Percentiles rank a stretch among this genome's conserved stretches.
Conservation (phyloP, 2,329 filamentous ascomycete genomes). For the Penicillium occitanis region DNA sequence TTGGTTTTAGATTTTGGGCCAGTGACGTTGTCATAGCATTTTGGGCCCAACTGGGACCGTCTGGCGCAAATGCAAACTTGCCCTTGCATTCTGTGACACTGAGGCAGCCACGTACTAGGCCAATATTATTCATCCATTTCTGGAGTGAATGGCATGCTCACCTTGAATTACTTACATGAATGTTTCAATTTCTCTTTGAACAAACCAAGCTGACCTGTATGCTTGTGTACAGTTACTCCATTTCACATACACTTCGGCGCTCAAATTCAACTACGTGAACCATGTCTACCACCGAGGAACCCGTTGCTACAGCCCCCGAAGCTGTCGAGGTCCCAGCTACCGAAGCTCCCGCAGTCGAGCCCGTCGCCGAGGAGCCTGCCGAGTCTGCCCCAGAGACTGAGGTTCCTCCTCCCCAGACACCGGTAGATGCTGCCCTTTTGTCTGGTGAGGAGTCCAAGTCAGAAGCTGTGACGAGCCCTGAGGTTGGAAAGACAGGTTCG, state of each 20-base stretch:
- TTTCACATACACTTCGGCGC: neutral
- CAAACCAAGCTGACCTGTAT: neutral
- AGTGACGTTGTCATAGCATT: neutral
- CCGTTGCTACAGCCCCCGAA: conserved; percentile 28
- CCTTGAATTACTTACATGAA: neutral
- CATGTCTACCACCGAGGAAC: conserved; percentile 29
- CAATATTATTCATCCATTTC: neutral
- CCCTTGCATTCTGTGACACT: conserved; percentile 6
- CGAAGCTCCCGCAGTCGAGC: conserved; percentile 8
- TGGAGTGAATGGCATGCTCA: neutral
- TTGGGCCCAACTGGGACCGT: neutral
- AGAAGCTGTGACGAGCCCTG: conserved; percentile 35
- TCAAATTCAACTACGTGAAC: neutral
- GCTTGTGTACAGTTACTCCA: conserved; percentile 1
- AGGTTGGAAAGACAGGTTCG: conserved; percentile 37
- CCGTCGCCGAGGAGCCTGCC: conserved; percentile 10
- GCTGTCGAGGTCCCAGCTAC: conserved; percentile 28
- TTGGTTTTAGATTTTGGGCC: neutral
- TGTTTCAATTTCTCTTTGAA: neutral
- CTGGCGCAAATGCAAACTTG: conserved; percentile 8
- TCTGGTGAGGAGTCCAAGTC: conserved; percentile 35
- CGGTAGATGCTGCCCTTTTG: conserved; percentile 34
- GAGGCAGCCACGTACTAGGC: conserved; percentile 8
- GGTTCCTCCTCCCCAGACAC: conserved; percentile 36
- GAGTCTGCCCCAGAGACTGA: conserved; percentile 31